phyloP scores from a whole-genome alignment of 768 basidiomycete species.

The Thelephora aurantiotincta region DNA sequence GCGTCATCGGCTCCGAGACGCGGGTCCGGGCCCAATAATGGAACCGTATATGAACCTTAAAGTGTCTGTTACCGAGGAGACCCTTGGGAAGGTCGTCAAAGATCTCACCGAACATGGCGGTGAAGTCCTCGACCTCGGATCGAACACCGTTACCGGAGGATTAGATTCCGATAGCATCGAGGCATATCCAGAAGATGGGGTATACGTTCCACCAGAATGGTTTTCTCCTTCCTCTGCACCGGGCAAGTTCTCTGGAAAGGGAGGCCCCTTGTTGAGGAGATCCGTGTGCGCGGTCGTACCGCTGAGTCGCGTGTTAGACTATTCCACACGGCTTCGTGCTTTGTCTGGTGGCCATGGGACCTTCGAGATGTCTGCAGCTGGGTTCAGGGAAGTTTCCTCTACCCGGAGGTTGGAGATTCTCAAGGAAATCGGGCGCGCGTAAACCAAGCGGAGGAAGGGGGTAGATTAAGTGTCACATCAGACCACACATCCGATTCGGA shows the following conservation, averaged over 20 bases:
- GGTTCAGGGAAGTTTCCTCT: slow-evolving; percentile 55
- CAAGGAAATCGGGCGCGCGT: slow-evolving; percentile 66
- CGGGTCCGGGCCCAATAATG: slow-evolving; percentile 59
- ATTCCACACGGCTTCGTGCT: slow-evolving; percentile 63
- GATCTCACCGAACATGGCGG: slow-evolving; percentile 77
- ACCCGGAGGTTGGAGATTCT: slow-evolving; percentile 57
- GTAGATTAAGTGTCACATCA: slow-evolving; percentile 3
- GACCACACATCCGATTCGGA: slow-evolving; percentile 2
- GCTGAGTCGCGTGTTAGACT: slow-evolving; percentile 72
- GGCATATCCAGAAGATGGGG: slow-evolving; percentile 42
- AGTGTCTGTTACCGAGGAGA: slow-evolving; percentile 49
- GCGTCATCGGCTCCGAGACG: slow-evolving; percentile 42
- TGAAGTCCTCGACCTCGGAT: slow-evolving; percentile 58
- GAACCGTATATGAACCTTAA: slow-evolving; percentile 69
- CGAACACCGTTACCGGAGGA: slow-evolving; percentile 25
- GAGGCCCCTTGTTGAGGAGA: slow-evolving; percentile 31
- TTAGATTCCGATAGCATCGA: slow-evolving; percentile 22
- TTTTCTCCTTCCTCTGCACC: slow-evolving; percentile 53
- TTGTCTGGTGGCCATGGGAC: slow-evolving; percentile 70
- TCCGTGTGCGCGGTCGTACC: slow-evolving; percentile 63
- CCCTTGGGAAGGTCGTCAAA: slow-evolving; percentile 64
- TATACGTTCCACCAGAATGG: slow-evolving; percentile 65
- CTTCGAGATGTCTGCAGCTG: slow-evolving; percentile 71
- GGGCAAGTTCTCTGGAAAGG: slow-evolving; percentile 11
- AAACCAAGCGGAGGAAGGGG: slow-evolving; percentile 7